These are phyloP conservation scores for Amanita molliuscula DNA, from an alignment of 768 basidiomycete species.

Conservation along the genomic window DNA sequence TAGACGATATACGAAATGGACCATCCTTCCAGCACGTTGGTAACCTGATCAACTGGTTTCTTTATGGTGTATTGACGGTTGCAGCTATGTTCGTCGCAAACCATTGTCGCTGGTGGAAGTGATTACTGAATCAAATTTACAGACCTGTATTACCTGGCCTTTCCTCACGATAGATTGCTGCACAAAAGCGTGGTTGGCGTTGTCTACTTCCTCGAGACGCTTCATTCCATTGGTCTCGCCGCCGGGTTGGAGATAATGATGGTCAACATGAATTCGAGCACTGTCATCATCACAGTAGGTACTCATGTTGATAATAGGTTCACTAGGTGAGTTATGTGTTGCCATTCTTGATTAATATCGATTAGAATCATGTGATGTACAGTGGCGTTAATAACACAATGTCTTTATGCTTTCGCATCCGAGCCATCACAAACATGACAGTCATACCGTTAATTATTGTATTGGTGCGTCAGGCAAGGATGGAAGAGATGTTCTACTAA, in stretches of 20 bases:
- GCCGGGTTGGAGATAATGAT: slow-evolving; percentile 3
- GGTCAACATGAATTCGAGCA: background rate
- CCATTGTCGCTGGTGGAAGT: background rate
- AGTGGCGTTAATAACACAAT: slow-evolving; percentile 2
- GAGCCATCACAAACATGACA: background rate
- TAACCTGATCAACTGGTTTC: slow-evolving; percentile 11
- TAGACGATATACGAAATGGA: background rate
- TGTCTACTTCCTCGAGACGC: slow-evolving; percentile 10
- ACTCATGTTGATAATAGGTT: background rate
- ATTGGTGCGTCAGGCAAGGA: background rate
- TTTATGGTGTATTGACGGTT: slow-evolving; percentile 13
- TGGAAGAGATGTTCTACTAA: background rate
- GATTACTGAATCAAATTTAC: background rate
- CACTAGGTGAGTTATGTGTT: background rate
- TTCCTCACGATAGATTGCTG: slow-evolving; percentile 8
- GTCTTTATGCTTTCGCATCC: slow-evolving; percentile 3
- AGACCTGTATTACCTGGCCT: slow-evolving; percentile 13
- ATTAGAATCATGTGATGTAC: background rate
- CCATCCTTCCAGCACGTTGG: slow-evolving; percentile 8
- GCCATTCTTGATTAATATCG: background rate
- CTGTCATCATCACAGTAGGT: background rate
- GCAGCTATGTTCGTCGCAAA: slow-evolving; percentile 10
- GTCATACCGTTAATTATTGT: background rate
- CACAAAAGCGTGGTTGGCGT: slow-evolving; percentile 9
- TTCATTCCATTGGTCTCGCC: slow-evolving; percentile 6